phyloP scores from a whole-genome alignment of 2,329 filamentous ascomycete genomes.

The Botrytis deweyae region DNA sequence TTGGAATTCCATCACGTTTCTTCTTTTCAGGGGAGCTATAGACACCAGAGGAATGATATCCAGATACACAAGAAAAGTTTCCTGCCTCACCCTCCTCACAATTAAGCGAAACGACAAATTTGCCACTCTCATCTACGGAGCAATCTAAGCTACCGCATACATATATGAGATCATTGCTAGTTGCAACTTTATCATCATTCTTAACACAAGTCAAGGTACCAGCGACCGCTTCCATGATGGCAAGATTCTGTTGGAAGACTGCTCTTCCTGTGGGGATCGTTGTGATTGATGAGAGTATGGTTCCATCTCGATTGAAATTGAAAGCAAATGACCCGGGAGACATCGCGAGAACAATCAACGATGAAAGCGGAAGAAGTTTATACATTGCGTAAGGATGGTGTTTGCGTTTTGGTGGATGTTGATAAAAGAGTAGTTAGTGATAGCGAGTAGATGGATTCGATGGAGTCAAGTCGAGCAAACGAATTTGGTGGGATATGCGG shows the following conservation, averaged over 20 bases:
- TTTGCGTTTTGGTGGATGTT: background rate
- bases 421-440: background rate
- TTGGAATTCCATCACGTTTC: background rate
- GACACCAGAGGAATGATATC: background rate
- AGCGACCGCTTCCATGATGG: background rate
- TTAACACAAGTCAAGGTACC: background rate
- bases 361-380: background rate
- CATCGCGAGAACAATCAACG: background rate
- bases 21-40: background rate
- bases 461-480: background rate
- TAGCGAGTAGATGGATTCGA: background rate
- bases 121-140: background rate
- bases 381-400: background rate
- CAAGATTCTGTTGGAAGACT: background rate
- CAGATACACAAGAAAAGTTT: background rate
- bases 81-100: background rate
- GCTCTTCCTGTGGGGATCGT: background rate
- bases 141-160: background rate
- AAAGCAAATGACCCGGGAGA: background rate
- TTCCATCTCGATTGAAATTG: background rate
- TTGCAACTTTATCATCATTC: background rate
- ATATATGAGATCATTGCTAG: background rate
- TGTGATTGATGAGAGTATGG: background rate
- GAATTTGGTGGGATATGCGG: background rate
- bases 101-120: background rate